Evolutionary conservation across 495 filamentous ascomycete species (phyloP).

Genomic region (Neurospora terricola): DNA sequence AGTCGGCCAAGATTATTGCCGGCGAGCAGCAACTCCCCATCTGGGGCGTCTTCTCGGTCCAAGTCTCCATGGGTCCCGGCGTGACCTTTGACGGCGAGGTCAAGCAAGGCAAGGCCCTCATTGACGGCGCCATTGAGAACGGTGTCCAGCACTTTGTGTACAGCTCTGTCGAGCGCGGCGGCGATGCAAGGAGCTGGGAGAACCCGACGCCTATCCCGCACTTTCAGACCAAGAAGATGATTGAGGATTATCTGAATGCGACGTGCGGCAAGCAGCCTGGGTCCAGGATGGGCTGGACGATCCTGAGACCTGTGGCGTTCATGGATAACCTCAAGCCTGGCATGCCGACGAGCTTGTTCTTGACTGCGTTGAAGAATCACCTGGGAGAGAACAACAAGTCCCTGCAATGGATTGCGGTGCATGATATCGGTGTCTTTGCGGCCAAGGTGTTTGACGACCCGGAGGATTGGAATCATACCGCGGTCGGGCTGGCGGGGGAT

Average conservation of each 20-base stretch:
- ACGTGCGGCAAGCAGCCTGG: constrained; percentile 18
- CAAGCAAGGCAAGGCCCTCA: constrained; percentile 49
- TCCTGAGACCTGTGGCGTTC: constrained; percentile 56
- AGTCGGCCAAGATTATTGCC: constrained; percentile 28
- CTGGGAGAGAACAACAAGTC: constrained; percentile 27
- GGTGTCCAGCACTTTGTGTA: constrained; percentile 61
- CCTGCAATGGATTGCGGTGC: constrained; percentile 47
- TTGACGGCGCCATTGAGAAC: constrained; percentile 48
- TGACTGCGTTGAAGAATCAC: constrained; percentile 38
- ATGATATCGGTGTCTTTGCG: constrained; percentile 57
- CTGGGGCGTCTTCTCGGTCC: constrained; percentile 29
- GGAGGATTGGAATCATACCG: constrained; percentile 25
- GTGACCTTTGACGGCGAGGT: constrained; percentile 46
- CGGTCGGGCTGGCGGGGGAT: constrained; percentile 36
- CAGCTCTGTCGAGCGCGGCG: constrained; percentile 59
- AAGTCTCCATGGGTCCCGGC: constrained; percentile 36
- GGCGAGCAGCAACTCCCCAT: constrained; percentile 20
- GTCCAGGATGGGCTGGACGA: constrained; percentile 45
- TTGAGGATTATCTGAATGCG: constrained; percentile 49
- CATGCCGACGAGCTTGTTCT: constrained; percentile 51
- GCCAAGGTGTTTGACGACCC: constrained; percentile 45
- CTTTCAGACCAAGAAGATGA: constrained; percentile 54
- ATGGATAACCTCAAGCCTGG: constrained; percentile 54
- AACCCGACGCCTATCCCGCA: constrained; percentile 57
- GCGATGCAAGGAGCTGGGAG: constrained; percentile 38